Evolutionary conservation across 108 stramenopile genomes (phyloP), one percentile per base, ranked within the genome.

Genomic region (Pseudonitzschia pungens): DNA sequence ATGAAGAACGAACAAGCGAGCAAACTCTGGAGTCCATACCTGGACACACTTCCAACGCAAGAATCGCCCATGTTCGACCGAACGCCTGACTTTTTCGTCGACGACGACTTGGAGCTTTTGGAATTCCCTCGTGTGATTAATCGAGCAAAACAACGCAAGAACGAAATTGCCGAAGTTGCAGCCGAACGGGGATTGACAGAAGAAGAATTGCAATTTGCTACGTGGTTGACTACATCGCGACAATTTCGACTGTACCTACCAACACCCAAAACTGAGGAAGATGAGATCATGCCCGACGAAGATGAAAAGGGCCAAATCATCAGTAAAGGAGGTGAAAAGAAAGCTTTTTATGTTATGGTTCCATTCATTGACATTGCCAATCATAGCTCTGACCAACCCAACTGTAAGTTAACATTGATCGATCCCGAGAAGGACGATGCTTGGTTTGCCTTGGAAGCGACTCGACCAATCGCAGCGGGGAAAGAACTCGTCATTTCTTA

Each of bases 351-450:
- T 21, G 85, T 91, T 0, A 56, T 91, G 56, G 64, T 91, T 6
- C 87, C 90, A 11, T 88, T 83, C 65, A 66, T 91, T 24, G 90
- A 91, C 53, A 80, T 91, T 75, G 77, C 78, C 5, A 91, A 91
- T 75, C 90, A 91, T 66, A 70, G 69, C 54, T 83, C 85, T 8
- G 77, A 83, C 54, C 74, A 79, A 54, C 53, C 78, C 21, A 91
- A 91, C 72, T 76, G 81, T 21, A 82, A 85, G 54, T 43, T 88
- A 45, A 83, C 84, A 32, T 44, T 91, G 41, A 78, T 91, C 64
- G 86, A 91, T 73, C 87, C 90, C 16, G 87, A 91, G 64, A 87
- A 88, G 67, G 90, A 88, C 75, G 85, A 91, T 56, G 86, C 86
- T 18, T 88, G 82, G 79, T 91, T 91, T 76, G 85, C 82, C 11